phyloP scores from a whole-genome alignment of 768 basidiomycete species.

The Podaxis sp. region DNA sequence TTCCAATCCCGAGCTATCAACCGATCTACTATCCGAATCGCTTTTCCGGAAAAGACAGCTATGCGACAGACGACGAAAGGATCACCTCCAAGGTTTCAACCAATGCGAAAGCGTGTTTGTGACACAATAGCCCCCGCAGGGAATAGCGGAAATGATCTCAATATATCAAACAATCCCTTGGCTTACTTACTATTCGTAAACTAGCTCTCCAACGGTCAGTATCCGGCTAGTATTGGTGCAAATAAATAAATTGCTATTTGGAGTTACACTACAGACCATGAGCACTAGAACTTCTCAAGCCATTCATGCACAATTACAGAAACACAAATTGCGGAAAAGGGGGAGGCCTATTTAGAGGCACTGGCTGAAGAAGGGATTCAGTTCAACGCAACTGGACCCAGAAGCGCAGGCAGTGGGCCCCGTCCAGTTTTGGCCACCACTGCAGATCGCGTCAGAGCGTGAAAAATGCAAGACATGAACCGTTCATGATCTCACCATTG shows the following conservation, averaged over 20 bases:
- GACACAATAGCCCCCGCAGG: not conserved
- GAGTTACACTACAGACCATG: not conserved
- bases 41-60: not conserved
- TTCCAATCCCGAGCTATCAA: not conserved
- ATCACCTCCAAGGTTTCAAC: not conserved
- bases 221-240: not conserved
- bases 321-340: not conserved
- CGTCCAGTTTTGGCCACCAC: constrained; percentile 29
- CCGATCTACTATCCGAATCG: not conserved
- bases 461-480: not conserved
- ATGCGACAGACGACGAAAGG: not conserved
- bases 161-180: not conserved
- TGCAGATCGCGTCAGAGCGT: constrained; percentile 11
- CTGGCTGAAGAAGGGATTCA: constrained; percentile 33
- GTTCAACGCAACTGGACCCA: constrained; percentile 26
- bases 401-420: constrained; percentile 32
- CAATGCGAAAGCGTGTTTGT: not conserved
- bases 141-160: not conserved
- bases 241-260: not conserved
- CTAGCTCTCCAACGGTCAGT: not conserved
- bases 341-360: constrained; percentile 18
- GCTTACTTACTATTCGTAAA: not conserved
- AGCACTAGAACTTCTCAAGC: not conserved
- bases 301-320: not conserved
- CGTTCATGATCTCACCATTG: constrained; percentile 25